phyloP scores from a whole-genome alignment of 2,329 filamentous ascomycete genomes.

The Pseudopyrenochaeta lycopersici region DNA sequence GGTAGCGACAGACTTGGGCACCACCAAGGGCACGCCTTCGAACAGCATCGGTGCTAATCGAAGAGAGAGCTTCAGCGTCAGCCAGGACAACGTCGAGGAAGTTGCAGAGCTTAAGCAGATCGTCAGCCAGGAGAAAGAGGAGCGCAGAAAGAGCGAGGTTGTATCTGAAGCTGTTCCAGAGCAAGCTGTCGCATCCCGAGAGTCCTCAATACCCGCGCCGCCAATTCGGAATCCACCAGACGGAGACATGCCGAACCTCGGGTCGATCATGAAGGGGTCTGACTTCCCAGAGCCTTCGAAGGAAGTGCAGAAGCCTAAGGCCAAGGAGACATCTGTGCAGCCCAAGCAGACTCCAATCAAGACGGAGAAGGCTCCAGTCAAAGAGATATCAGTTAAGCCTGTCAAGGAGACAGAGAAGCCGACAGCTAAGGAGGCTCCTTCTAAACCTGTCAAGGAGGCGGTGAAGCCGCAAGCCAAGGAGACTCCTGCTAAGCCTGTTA shows the following conservation, averaged over 20 bases:
- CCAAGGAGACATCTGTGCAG: slow-evolving; percentile 9
- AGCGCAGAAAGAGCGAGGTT: slow-evolving; percentile 47
- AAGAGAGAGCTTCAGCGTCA: slow-evolving; percentile 54
- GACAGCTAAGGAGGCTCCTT: no score
- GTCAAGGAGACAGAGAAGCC: background rate
- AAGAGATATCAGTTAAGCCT: background rate
- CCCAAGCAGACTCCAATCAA: slow-evolving; percentile 3
- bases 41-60: slow-evolving; percentile 45
- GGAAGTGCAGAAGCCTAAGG: slow-evolving; percentile 8
- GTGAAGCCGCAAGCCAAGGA: background rate
- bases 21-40: slow-evolving; percentile 34
- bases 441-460: background rate
- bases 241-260: slow-evolving; percentile 40
- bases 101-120: slow-evolving; percentile 50
- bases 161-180: slow-evolving; percentile 54
- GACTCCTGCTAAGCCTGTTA: slow-evolving; percentile 4
- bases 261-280: slow-evolving; percentile 48
- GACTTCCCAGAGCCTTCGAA: slow-evolving; percentile 39
- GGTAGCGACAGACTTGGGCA: slow-evolving; percentile 29
- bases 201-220: slow-evolving; percentile 46
- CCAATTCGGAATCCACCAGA: slow-evolving; percentile 37
- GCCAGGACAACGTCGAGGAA: slow-evolving; percentile 44
- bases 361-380: background rate
- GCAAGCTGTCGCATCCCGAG: slow-evolving; percentile 52
- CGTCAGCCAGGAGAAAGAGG: slow-evolving; percentile 51